Percentiles rank a stretch among this genome's conserved stretches.
Evolutionary conservation across 768 basidiomycete genomes (phyloP).

Genomic region (Pisolithus marmoratus): DNA sequence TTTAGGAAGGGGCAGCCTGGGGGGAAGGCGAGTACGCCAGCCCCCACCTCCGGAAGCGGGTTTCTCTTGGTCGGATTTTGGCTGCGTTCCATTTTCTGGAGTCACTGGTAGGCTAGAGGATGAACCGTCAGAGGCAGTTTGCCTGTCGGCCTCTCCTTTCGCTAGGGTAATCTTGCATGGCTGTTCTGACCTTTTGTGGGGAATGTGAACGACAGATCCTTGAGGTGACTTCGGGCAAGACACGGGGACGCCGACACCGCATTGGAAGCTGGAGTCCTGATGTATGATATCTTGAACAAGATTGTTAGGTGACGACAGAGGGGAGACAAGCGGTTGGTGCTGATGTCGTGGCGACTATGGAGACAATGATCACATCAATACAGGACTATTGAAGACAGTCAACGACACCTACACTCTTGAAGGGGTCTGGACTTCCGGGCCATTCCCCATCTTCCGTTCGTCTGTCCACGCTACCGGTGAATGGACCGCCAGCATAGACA

Average conservation of each 20-base stretch:
- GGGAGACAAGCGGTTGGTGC: constrained; percentile 11
- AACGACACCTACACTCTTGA: constrained; percentile 10
- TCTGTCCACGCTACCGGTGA: constrained; percentile 1
- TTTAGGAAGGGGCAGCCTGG: constrained; percentile 26
- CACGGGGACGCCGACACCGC: no score
- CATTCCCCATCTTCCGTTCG: constrained; percentile 2
- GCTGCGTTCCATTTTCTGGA: background rate
- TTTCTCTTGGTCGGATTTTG: constrained; percentile 6
- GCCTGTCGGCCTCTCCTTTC: background rate
- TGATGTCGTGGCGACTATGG: constrained; percentile 10
- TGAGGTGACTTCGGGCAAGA: no score
- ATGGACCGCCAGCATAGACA: constrained; percentile 6
- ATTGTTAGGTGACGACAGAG: background rate
- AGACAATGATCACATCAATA: background rate
- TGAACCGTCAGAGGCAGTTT: background rate
- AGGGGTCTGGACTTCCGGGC: constrained; percentile 12
- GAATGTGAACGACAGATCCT: background rate
- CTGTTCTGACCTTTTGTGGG: background rate
- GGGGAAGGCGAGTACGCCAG: constrained; percentile 24
- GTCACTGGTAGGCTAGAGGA: background rate
- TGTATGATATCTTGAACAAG: no score
- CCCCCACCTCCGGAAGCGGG: constrained; percentile 1
- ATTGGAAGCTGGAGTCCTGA: no score
- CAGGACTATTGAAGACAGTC: no score
- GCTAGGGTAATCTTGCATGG: background rate